Evolutionary conservation across 176 grass and related monocot genomes (phyloP).

Genomic region (Triticum monococcum): DNA sequence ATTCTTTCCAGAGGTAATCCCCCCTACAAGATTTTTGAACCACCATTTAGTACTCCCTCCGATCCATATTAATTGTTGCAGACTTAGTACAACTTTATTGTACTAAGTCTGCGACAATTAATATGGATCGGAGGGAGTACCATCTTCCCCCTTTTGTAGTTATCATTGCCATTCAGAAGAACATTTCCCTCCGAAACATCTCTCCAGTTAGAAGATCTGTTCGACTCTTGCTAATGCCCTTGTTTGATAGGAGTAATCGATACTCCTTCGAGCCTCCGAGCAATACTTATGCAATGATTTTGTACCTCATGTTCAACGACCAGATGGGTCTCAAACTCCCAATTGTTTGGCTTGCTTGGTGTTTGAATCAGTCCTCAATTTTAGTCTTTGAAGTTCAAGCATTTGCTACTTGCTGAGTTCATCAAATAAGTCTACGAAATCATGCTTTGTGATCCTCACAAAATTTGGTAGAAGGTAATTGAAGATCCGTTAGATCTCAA

Average conservation of each 20-base stretch:
- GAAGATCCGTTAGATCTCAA: background rate
- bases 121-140: too few relatives aligned
- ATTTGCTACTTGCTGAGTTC: background rate
- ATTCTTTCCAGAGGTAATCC: background rate
- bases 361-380: background rate
- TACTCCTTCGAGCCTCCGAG: background rate
- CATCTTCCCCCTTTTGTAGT: background rate
- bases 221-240: slow-evolving; percentile 4
- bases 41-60: background rate
- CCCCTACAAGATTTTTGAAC: background rate
- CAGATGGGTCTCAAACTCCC: background rate
- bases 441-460: slow-evolving; percentile 9
- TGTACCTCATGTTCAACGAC: slow-evolving; percentile 7
- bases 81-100: too few relatives aligned
- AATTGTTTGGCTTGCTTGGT: background rate
- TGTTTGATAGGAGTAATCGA: background rate
- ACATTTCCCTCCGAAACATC: background rate
- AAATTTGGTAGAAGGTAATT: background rate
- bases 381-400: background rate
- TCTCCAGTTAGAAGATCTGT: background rate
- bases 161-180: background rate
- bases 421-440: background rate
- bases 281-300: background rate
- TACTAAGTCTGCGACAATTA: too few relatives aligned
- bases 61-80: too few relatives aligned